Percentiles rank a stretch among this genome's conserved stretches.
phyloP scores from a whole-genome alignment of 2,329 filamentous ascomycete genomes.

The Thelonectria discophora region DNA sequence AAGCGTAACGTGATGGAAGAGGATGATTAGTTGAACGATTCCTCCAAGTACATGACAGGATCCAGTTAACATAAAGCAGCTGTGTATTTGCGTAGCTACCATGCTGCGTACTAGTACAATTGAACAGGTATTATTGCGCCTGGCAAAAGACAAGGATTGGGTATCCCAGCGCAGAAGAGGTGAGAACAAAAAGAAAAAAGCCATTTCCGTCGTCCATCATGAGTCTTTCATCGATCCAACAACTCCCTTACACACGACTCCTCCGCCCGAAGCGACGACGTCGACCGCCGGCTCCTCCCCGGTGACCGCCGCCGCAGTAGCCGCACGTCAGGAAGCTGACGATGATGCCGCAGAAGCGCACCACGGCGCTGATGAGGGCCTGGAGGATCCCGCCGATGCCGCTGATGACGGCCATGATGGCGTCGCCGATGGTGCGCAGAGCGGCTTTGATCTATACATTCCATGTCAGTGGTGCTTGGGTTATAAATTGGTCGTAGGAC shows the following conservation, averaged over 20 bases:
- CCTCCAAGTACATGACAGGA: constrained; percentile 22
- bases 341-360: constrained; percentile 71
- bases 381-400: constrained; percentile 71
- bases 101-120: background rate
- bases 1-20: constrained; percentile 68
- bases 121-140: constrained; percentile 14
- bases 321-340: constrained; percentile 71
- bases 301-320: constrained; percentile 43
- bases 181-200: constrained; percentile 11
- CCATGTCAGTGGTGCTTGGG: constrained; percentile 27
- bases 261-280: constrained; percentile 33
- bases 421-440: constrained; percentile 71
- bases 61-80: constrained; percentile 10
- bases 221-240: constrained; percentile 12
- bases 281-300: constrained; percentile 22
- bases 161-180: constrained; percentile 41
- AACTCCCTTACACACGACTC: constrained; percentile 35
- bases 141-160: constrained; percentile 32
- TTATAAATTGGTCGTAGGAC: no score
- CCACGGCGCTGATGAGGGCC: constrained; percentile 73
- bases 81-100: constrained; percentile 10
- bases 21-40: constrained; percentile 43
- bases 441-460: constrained; percentile 61
- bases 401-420: constrained; percentile 74
- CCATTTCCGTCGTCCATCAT: constrained; percentile 15